These are phyloP conservation scores for Helenozyma baotianmanensis DNA, from an alignment of 805 yeast genomes.

Conservation along the genomic window DNA sequence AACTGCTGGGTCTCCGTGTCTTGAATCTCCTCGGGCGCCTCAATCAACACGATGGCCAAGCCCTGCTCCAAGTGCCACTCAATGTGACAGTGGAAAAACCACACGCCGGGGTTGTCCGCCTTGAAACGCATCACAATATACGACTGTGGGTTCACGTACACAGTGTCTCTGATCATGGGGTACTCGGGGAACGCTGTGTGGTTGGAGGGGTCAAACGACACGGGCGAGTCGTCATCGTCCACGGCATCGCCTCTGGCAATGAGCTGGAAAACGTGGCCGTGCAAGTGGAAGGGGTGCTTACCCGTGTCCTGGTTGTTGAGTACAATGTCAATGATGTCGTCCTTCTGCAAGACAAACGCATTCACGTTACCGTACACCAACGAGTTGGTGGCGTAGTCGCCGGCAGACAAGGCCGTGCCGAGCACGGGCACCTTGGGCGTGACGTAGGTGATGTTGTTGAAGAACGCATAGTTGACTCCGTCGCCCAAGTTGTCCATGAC, in stretches of 20 bases:
- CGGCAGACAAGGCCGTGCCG: constrained; percentile 71
- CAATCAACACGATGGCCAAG: constrained; percentile 72
- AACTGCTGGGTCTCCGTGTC: constrained; percentile 46
- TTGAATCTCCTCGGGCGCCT: constrained; percentile 75
- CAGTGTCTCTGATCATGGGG: constrained; percentile 83
- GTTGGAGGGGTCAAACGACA: constrained; percentile 49
- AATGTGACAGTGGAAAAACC: constrained; percentile 98
- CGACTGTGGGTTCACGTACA: constrained; percentile 77
- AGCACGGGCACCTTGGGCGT: constrained; percentile 84
- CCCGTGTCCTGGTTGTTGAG: constrained; percentile 87
- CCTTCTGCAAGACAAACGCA: constrained; percentile 62
- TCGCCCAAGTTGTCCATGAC: constrained; percentile 77
- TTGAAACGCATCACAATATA: constrained; percentile 80
- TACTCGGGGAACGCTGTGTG: constrained; percentile 51
- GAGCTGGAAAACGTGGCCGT: constrained; percentile 88
- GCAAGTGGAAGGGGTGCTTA: constrained; percentile 95
- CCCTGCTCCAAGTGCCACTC: constrained; percentile 99
- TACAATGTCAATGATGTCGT: constrained; percentile 71
- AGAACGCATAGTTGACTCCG: constrained; percentile 95
- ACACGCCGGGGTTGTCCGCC: constrained; percentile 95
- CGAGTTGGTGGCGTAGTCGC: constrained; percentile 50
- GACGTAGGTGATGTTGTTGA: constrained; percentile 78
- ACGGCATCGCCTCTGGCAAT: constrained; percentile 65
- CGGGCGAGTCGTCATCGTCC: constrained; percentile 50
- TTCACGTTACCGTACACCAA: constrained; percentile 78